Percentiles rank a stretch among this genome's conserved stretches.
Conservation (phyloP, 495 filamentous ascomycete species). For the Podospora tetraspora region DNA sequence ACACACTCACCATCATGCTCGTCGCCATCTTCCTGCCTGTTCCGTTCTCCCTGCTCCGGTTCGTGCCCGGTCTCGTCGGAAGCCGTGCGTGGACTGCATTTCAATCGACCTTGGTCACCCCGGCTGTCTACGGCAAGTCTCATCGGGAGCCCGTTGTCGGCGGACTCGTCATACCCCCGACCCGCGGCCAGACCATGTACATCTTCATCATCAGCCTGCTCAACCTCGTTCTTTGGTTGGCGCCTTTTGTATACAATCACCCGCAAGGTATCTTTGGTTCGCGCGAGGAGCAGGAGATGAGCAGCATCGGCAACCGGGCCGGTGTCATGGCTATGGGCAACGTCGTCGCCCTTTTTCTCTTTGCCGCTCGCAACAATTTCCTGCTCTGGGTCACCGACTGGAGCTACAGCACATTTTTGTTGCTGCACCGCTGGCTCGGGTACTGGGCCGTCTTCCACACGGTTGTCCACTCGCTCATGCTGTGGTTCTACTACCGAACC, state of each 20-base stretch:
- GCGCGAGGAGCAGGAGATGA: slow-evolving; percentile 8
- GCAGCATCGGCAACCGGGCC: slow-evolving; percentile 34
- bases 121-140: slow-evolving; percentile 22
- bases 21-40: slow-evolving; percentile 18
- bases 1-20: slow-evolving; percentile 15
- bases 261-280: slow-evolving; percentile 18
- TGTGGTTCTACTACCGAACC: slow-evolving; percentile 4
- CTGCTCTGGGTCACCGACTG: slow-evolving; percentile 43
- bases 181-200: slow-evolving; percentile 32
- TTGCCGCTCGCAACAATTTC: slow-evolving; percentile 40
- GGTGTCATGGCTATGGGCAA: slow-evolving; percentile 34
- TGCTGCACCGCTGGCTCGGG: slow-evolving; percentile 41
- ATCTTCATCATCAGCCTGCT: slow-evolving; percentile 29
- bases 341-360: slow-evolving; percentile 34
- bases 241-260: slow-evolving; percentile 19
- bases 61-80: slow-evolving; percentile 6
- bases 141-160: slow-evolving; percentile 17
- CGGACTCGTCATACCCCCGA: slow-evolving; percentile 27
- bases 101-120: slow-evolving; percentile 23
- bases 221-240: slow-evolving; percentile 31
- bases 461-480: slow-evolving; percentile 3
- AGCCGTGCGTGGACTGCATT: slow-evolving; percentile 1
- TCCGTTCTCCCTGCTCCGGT: slow-evolving; percentile 16
- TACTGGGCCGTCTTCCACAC: slow-evolving; percentile 9
- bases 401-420: slow-evolving; percentile 38